These are phyloP conservation scores for Cynanchum wilfordii DNA, from an alignment of 257 asterid genomes.

Conservation along the genomic window DNA sequence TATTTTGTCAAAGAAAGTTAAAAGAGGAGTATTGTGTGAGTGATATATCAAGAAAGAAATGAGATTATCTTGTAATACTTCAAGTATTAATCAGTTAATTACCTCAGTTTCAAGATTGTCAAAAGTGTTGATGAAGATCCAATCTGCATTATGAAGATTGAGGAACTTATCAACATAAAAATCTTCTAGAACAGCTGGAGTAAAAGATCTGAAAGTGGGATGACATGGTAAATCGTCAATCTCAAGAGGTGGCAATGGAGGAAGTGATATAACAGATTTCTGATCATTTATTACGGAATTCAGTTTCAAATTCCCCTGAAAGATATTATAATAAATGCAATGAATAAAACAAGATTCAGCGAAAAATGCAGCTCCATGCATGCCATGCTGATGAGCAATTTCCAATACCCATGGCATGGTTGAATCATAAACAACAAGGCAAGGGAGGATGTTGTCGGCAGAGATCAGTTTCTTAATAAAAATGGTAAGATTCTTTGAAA, in stretches of 20 bases:
- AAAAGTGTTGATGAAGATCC: conserved; percentile 44
- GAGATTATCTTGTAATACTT: no score
- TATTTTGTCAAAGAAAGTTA: no score
- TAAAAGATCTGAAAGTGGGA: conserved; percentile 14
- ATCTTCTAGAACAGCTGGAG: conserved; percentile 10
- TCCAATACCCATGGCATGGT: conserved; percentile 32
- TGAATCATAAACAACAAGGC: conserved; percentile 29
- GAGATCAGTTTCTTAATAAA: conserved; percentile 4
- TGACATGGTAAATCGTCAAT: conserved; percentile 37
- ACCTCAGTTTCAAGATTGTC: conserved; percentile 33
- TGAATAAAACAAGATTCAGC: conserved; percentile 32
- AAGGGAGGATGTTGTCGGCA: neutral
- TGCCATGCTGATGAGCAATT: conserved; percentile 25
- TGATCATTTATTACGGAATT: conserved; percentile 11
- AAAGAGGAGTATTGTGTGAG: no score
- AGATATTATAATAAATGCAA: conserved; percentile 30
- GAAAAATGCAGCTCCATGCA: conserved; percentile 33
- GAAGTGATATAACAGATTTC: conserved; percentile 20
- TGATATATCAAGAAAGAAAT: no score
- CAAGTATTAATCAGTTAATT: no score
- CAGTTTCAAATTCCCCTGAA: conserved; percentile 22
- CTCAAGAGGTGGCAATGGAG: conserved; percentile 33
- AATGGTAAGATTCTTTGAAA: neutral
- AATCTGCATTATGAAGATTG: conserved; percentile 35
- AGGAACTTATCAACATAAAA: conserved; percentile 22